phyloP scores from a whole-genome alignment of 768 basidiomycete species.

The Tylopilus plumbeoviolaceoides region DNA sequence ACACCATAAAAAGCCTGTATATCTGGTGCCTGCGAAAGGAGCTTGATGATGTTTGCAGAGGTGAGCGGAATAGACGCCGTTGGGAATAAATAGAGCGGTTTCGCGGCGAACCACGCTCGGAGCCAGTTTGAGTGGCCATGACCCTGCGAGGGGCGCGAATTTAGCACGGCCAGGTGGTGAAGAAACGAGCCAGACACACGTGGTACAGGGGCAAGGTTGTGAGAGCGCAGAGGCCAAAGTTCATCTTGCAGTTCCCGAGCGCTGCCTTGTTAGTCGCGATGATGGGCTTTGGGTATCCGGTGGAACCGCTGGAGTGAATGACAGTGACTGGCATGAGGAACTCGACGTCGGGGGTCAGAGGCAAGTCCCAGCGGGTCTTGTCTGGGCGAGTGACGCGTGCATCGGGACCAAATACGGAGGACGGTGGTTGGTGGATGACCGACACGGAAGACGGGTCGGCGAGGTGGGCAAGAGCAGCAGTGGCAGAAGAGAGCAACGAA shows the following conservation, averaged over 20 bases:
- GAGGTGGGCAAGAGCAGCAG: conserved; percentile 15
- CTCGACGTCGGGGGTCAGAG: conserved; percentile 21
- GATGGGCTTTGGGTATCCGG: conserved; percentile 48
- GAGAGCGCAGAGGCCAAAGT: conserved; percentile 22
- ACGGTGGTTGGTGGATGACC: conserved; percentile 21
- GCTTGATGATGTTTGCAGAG: conserved; percentile 37
- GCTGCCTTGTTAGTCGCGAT: conserved; percentile 34
- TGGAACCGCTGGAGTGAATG: conserved; percentile 32
- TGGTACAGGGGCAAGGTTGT: conserved; percentile 31
- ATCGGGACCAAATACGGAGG: conserved; percentile 12
- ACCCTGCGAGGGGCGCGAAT: conserved; percentile 4
- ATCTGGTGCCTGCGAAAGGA: conserved; percentile 34
- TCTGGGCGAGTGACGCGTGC: conserved; percentile 17
- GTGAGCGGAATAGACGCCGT: conserved; percentile 43
- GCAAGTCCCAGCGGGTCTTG: conserved; percentile 20
- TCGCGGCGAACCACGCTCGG: conserved; percentile 40
- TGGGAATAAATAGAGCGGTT: conserved; percentile 43
- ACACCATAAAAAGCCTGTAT: conserved; percentile 35
- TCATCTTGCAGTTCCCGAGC: conserved; percentile 33
- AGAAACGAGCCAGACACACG: conserved; percentile 19
- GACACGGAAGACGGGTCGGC: conserved; percentile 19
- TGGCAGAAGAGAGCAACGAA: conserved; percentile 8
- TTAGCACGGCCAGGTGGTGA: neutral
- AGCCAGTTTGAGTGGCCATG: conserved; percentile 29
- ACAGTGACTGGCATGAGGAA: conserved; percentile 18